Evolutionary conservation across 768 basidiomycete species (phyloP).

Genomic region (Lentinula raphanica): DNA sequence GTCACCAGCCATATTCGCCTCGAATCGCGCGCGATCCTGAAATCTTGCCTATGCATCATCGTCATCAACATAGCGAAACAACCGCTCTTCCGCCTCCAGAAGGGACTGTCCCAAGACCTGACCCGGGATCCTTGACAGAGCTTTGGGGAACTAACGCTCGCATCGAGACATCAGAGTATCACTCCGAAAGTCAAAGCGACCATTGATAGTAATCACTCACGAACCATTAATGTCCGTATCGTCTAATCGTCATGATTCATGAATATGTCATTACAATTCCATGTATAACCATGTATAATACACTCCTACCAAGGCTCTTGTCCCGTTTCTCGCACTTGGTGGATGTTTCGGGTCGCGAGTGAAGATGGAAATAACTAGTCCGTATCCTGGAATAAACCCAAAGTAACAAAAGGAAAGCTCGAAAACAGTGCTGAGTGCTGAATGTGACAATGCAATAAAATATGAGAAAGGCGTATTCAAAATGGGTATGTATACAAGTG

Average conservation of each 20-base stretch:
- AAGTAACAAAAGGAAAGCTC: too few species aligned
- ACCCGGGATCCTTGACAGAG: slow-evolving; percentile 17
- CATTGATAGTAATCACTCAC: not conserved
- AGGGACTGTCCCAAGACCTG: slow-evolving; percentile 29
- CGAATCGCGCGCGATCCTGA: slow-evolving; percentile 46
- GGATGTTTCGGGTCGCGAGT: too few species aligned
- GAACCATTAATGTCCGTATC: not conserved
- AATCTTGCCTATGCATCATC: slow-evolving; percentile 30
- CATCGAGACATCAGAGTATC: not conserved
- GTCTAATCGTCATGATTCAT: too few species aligned
- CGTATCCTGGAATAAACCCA: too few species aligned
- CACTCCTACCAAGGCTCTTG: too few species aligned
- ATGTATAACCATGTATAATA: too few species aligned
- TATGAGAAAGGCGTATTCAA: too few species aligned
- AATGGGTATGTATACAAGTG: too few species aligned
- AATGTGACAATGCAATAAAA: too few species aligned
- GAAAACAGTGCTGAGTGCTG: too few species aligned
- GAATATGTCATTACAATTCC: not conserved
- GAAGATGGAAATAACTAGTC: too few species aligned
- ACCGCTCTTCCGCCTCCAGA: slow-evolving; percentile 8
- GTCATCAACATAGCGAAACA: not conserved
- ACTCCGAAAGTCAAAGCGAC: not conserved
- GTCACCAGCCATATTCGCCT: slow-evolving; percentile 70
- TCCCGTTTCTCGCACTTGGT: too few species aligned
- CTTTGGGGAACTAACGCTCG: slow-evolving; percentile 20